A percentile compares a stretch with the other conserved stretches of the same genome.
These are phyloP conservation scores for Blastobotrys aristatus DNA, from an alignment of 1,139 yeast genomes.

Conservation along the genomic window DNA sequence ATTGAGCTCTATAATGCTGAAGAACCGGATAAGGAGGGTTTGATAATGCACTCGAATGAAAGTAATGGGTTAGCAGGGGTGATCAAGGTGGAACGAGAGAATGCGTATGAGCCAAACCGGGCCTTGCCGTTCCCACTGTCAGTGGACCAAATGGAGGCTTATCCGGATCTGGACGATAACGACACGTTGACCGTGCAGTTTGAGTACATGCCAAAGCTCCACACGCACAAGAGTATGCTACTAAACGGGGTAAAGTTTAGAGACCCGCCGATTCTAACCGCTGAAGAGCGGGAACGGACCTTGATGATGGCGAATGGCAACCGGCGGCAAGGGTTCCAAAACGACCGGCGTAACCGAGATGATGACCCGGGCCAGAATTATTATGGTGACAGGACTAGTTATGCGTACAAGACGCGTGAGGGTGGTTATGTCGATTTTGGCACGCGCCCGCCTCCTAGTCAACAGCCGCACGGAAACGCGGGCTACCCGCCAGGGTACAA, in stretches of 20 bases:
- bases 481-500: slow-evolving; percentile 6
- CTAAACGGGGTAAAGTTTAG: slow-evolving; percentile 73
- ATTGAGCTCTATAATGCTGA: slow-evolving; percentile 18
- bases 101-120: slow-evolving; percentile 45
- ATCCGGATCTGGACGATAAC: slow-evolving; percentile 49
- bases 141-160: slow-evolving; percentile 36
- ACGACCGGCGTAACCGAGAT: slow-evolving; percentile 21
- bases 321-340: not conserved
- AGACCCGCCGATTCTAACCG: slow-evolving; percentile 49
- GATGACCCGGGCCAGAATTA: slow-evolving; percentile 24
- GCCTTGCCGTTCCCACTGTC: slow-evolving; percentile 56
- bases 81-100: slow-evolving; percentile 42
- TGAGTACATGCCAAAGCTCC: slow-evolving; percentile 43
- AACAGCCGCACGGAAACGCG: slow-evolving; percentile 18
- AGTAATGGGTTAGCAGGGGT: slow-evolving; percentile 65
- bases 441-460: slow-evolving; percentile 6
- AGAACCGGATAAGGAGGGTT: slow-evolving; percentile 28
- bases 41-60: slow-evolving; percentile 44
- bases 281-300: slow-evolving; percentile 65
- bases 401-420: slow-evolving; percentile 20
- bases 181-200: slow-evolving; percentile 56
- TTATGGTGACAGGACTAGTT: slow-evolving; percentile 18
- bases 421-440: slow-evolving; percentile 25
- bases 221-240: slow-evolving; percentile 64
- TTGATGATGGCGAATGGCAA: slow-evolving; percentile 25